Evolutionary conservation across 1,284 basidiomycete species (phyloP).

Genomic region (Tylopilus sp.): DNA sequence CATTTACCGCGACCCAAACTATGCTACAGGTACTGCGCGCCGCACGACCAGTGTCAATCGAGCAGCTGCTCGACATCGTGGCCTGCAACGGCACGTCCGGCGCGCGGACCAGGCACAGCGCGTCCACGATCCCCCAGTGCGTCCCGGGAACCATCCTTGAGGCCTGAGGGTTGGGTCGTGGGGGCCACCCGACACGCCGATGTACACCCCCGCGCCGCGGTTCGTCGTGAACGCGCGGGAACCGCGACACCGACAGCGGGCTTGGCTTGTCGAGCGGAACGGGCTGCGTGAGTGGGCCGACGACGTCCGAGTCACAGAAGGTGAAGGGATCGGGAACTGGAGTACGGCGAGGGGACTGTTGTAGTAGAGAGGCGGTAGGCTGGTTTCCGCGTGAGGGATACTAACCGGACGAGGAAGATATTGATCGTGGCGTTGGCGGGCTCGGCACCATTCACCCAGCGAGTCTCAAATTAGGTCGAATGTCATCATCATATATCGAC

Average conservation of each 20-base stretch:
- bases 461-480: too few species aligned
- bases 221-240: slow-evolving; percentile 3
- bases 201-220: not conserved
- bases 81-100: not conserved
- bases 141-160: not conserved
- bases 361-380: too few species aligned
- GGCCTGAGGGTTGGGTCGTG: too few species aligned
- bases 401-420: too few species aligned
- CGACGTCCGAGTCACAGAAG: not conserved
- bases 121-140: not conserved
- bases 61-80: not conserved
- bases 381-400: too few species aligned
- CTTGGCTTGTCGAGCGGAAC: not conserved
- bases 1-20: not conserved
- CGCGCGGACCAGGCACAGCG: not conserved
- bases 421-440: too few species aligned
- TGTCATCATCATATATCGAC: too few species aligned
- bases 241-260: not conserved
- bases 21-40: not conserved
- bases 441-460: too few species aligned
- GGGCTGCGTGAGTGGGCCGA: not conserved
- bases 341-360: not conserved
- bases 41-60: not conserved
- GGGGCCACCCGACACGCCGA: not conserved
- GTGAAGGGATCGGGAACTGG: not conserved